Conservation (phyloP, 116 monocot species). For the Zostera marina region DNA sequence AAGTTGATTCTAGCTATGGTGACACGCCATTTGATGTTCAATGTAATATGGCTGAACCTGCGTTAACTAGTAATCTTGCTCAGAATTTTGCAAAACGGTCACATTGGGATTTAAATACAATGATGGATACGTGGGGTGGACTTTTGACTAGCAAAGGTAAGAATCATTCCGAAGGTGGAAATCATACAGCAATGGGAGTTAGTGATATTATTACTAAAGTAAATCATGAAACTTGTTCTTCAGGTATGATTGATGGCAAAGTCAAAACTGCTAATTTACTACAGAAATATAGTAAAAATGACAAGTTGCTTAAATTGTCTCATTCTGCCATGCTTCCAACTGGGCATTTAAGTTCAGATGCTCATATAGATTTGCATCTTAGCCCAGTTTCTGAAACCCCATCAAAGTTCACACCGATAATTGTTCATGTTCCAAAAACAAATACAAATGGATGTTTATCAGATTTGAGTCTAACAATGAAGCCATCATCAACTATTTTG, state of each 20-base stretch:
- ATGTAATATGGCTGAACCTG: neutral
- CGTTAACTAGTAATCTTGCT: neutral
- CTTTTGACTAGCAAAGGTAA: neutral
- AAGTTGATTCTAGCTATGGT: neutral
- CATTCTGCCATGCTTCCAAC: no score
- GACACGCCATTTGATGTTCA: neutral
- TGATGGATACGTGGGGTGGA: conserved; percentile 9
- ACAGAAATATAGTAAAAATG: no score
- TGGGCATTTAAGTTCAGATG: no score
- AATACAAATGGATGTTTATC: no score
- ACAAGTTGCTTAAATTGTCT: no score
- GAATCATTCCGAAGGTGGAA: conserved; percentile 1
- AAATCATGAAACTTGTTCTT: neutral
- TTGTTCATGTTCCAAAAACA: no score
- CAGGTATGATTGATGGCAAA: neutral
- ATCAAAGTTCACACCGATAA: no score
- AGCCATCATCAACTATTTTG: no score
- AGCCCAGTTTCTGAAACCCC: no score
- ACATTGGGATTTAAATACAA: conserved; percentile 10
- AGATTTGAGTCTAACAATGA: no score
- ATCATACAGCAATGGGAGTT: neutral
- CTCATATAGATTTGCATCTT: no score
- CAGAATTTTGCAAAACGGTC: neutral
- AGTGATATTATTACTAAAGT: neutral
- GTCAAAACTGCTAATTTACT: no score